A percentile compares a stretch with the other conserved stretches of the same genome.
phyloP scores from a whole-genome alignment of 1,139 yeast species.

The Scheffersomyces titani region DNA sequence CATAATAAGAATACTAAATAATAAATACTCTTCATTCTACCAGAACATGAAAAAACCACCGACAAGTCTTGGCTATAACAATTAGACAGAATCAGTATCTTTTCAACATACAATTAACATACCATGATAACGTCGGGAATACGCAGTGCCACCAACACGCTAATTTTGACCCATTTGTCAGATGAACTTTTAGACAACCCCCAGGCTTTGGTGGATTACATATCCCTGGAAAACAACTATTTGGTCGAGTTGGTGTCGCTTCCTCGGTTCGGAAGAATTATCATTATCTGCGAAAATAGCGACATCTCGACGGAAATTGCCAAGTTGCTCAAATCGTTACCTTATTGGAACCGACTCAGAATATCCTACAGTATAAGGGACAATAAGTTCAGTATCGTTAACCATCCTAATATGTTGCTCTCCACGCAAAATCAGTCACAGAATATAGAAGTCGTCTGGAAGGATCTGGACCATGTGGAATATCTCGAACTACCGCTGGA shows the following conservation, averaged over 20 bases:
- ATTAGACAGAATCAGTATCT: not conserved
- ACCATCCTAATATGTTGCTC: not conserved
- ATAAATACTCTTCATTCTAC: not conserved
- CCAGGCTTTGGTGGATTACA: conserved; percentile 20
- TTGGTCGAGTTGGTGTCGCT: conserved; percentile 39
- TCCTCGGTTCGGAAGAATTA: conserved; percentile 34
- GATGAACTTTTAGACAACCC: conserved; percentile 27
- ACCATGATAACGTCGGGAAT: not conserved
- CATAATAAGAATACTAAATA: not conserved
- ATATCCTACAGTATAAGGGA: conserved; percentile 38
- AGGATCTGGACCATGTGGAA: conserved; percentile 14
- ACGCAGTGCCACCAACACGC: conserved; percentile 36
- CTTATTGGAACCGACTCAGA: conserved; percentile 17
- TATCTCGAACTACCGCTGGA: conserved; percentile 48
- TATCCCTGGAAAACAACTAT: conserved; percentile 24
- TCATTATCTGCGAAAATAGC: conserved; percentile 33
- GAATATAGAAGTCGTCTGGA: conserved; percentile 6
- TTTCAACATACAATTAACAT: not conserved
- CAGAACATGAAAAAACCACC: not conserved
- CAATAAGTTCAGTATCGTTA: conserved; percentile 21
- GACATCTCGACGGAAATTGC: conserved; percentile 23
- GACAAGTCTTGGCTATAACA: not conserved
- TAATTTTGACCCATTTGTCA: conserved; percentile 37
- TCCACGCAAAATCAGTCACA: not conserved
- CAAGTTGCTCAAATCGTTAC: conserved; percentile 15